Conservation (phyloP, 2,329 filamentous ascomycete genomes). For the Cytospora paraplurivora region DNA sequence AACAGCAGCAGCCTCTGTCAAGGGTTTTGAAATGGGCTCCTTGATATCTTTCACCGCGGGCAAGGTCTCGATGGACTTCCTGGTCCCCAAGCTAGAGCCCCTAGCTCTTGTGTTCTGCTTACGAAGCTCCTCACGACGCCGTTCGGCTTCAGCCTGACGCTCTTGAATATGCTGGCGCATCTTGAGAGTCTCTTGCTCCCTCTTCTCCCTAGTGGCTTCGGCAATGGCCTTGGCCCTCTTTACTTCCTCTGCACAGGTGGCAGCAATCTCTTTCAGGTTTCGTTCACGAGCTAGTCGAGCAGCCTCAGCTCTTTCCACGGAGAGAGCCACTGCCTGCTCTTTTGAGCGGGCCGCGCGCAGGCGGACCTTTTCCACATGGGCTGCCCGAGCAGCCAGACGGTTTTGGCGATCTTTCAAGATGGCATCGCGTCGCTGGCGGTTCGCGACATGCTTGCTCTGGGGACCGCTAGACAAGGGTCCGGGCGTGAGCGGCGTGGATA, state of each 20-base stretch:
- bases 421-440: slow-evolving; percentile 76
- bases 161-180: slow-evolving; percentile 77
- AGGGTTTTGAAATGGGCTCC: slow-evolving; percentile 46
- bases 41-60: slow-evolving; percentile 54
- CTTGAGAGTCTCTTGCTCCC: slow-evolving; percentile 71
- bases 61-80: slow-evolving; percentile 52
- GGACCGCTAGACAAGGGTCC: slow-evolving; percentile 53
- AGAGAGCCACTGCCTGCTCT: slow-evolving; percentile 65
- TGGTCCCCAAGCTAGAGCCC: slow-evolving; percentile 43
- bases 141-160: slow-evolving; percentile 75
- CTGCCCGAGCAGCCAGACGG: slow-evolving; percentile 75
- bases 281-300: slow-evolving; percentile 78
- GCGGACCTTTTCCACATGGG: slow-evolving; percentile 82
- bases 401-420: slow-evolving; percentile 82
- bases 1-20: slow-evolving; percentile 65
- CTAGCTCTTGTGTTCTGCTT: slow-evolving; percentile 55
- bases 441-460: slow-evolving; percentile 76
- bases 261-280: slow-evolving; percentile 79
- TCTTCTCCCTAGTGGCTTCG: slow-evolving; percentile 77
- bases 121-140: slow-evolving; percentile 65
- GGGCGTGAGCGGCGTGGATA: slow-evolving; percentile 64
- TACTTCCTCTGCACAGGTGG: slow-evolving; percentile 80
- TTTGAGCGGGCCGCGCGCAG: slow-evolving; percentile 74
- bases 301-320: slow-evolving; percentile 75
- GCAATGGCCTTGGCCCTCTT: slow-evolving; percentile 81